These are phyloP conservation scores for Cucurbita maxima DNA, from an alignment of 306 rosid species.

Conservation along the genomic window DNA sequence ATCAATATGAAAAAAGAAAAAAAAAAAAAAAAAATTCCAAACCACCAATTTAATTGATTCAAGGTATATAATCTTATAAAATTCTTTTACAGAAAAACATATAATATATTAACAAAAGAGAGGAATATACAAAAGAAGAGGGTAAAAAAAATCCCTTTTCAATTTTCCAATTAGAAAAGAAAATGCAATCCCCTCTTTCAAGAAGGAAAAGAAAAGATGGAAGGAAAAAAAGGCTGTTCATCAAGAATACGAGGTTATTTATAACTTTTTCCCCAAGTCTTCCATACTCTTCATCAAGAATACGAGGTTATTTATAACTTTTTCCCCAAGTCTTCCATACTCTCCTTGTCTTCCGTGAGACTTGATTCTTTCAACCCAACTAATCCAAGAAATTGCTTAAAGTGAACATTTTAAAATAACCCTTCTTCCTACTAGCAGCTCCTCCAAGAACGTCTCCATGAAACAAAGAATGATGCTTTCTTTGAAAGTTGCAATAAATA, in stretches of 20 bases:
- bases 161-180: neutral
- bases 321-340: neutral
- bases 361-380: neutral
- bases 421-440: neutral
- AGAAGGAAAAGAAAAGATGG: neutral
- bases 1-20: conserved; percentile 6
- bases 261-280: neutral
- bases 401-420: neutral
- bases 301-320: neutral
- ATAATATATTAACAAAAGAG: neutral
- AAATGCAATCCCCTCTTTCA: neutral
- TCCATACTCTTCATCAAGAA: neutral
- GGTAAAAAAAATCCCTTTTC: neutral
- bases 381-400: neutral
- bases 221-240: neutral
- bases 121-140: neutral
- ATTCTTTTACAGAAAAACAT: neutral
- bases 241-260: neutral
- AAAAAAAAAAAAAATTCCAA: neutral
- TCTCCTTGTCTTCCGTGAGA: neutral
- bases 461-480: neutral
- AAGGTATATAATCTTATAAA: neutral
- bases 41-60: neutral
- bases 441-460: neutral
- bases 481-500: neutral